Evolutionary conservation across 331 rosid species (phyloP).

Genomic region (Erythrophleum ivorense): DNA sequence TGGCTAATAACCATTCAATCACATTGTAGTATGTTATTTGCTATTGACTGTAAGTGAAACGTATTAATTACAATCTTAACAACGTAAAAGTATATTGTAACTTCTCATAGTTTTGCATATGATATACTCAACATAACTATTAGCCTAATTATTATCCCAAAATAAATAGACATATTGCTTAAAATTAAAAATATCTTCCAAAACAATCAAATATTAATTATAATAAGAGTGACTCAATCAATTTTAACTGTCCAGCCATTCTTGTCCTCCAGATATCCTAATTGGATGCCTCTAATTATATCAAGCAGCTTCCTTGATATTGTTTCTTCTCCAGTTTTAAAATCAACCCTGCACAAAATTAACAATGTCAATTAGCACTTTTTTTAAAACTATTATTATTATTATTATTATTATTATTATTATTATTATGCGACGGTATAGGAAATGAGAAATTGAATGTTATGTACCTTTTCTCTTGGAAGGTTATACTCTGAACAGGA

Average conservation of each 20-base stretch:
- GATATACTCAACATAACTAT: too few relatives aligned
- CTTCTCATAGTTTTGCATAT: too few relatives aligned
- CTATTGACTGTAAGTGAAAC: too few relatives aligned
- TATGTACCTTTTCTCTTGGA: conserved; percentile 31
- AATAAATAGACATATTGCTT: too few relatives aligned
- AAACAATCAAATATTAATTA: neutral
- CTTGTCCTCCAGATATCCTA: conserved; percentile 41
- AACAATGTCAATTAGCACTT: neutral
- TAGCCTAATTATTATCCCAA: too few relatives aligned
- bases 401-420: too few relatives aligned
- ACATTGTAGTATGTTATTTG: too few relatives aligned
- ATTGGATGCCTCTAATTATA: conserved; percentile 40
- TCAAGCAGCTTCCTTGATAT: conserved; percentile 36
- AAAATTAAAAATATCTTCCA: neutral
- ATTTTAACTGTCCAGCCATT: conserved; percentile 44
- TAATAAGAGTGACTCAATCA: neutral
- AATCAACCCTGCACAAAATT: conserved; percentile 38
- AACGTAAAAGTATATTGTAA: too few relatives aligned
- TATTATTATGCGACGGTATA: too few relatives aligned
- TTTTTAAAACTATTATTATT: too few relatives aligned
- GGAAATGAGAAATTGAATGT: neutral
- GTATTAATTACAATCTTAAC: too few relatives aligned
- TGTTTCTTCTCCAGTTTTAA: conserved; percentile 36
- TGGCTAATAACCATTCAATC: too few relatives aligned
- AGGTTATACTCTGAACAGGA: conserved; percentile 42